phyloP scores from a whole-genome alignment of 169 alveolate genomes.

The Plasmodium coatneyi region DNA sequence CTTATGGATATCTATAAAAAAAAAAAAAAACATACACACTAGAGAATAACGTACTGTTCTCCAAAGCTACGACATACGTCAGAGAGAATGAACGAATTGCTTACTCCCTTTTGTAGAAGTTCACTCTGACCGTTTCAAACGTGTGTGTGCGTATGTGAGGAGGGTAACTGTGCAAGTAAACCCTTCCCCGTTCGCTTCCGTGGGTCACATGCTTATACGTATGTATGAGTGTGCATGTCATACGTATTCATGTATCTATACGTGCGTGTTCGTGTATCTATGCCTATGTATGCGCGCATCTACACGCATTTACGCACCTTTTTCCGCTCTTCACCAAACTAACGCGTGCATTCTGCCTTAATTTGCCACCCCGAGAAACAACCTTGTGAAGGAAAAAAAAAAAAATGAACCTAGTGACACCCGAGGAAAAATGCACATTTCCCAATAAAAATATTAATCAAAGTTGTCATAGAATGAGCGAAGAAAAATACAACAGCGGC shows the following conservation, averaged over 20 bases:
- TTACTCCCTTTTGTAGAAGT: not conserved
- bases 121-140: not conserved
- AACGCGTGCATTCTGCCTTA: not conserved
- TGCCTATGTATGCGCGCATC: not conserved
- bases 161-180: not conserved
- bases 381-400: not conserved
- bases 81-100: not conserved
- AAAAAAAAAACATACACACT: not conserved
- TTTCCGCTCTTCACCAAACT: not conserved
- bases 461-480: slow-evolving; percentile 29
- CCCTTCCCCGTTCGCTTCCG: not conserved
- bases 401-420: slow-evolving; percentile 18
- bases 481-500: slow-evolving; percentile 38
- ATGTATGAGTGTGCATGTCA: not conserved
- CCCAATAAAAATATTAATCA: slow-evolving; percentile 3
- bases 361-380: not conserved
- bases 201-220: not conserved
- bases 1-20: not conserved
- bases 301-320: not conserved
- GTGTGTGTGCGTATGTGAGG: not conserved
- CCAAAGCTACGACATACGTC: not conserved
- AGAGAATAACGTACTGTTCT: not conserved
- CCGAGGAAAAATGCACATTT: slow-evolving; percentile 10
- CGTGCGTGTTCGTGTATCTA: too few relatives aligned
- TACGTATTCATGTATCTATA: not conserved